These are phyloP conservation scores for Suillus spraguei DNA, from an alignment of 768 basidiomycete genomes.

Conservation along the genomic window DNA sequence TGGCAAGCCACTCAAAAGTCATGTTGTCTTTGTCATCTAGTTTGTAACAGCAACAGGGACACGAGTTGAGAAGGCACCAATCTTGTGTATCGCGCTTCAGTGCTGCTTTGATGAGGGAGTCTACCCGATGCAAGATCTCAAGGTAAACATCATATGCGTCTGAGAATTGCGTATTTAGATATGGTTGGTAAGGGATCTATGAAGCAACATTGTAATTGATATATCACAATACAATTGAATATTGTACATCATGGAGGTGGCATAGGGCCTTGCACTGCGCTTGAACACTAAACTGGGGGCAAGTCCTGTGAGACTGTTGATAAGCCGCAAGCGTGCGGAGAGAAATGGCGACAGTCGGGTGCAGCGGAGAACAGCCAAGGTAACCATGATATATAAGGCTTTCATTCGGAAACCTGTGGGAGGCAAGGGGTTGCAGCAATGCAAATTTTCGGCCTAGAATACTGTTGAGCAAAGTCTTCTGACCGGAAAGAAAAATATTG, in stretches of 20 bases:
- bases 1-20: conserved; percentile 1
- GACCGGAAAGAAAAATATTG: background rate
- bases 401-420: background rate
- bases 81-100: conserved; percentile 5
- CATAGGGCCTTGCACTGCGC: conserved; percentile 9
- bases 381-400: background rate
- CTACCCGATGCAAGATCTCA: conserved; percentile 11
- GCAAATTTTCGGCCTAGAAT: background rate
- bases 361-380: background rate
- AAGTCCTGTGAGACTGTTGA: conserved; percentile 10
- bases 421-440: background rate
- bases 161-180: conserved; percentile 2
- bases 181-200: background rate
- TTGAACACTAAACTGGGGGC: conserved; percentile 16
- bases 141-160: conserved; percentile 17
- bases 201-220: background rate
- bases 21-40: no score
- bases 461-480: background rate
- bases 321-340: conserved; percentile 16
- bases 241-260: conserved; percentile 10
- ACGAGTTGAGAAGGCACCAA: conserved; percentile 4
- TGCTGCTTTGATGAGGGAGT: conserved; percentile 11
- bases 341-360: conserved; percentile 16
- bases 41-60: conserved; percentile 16
- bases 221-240: background rate